These are phyloP conservation scores for Leishmania major DNA, from an alignment of 208 protist genomes.

Conservation along the genomic window DNA sequence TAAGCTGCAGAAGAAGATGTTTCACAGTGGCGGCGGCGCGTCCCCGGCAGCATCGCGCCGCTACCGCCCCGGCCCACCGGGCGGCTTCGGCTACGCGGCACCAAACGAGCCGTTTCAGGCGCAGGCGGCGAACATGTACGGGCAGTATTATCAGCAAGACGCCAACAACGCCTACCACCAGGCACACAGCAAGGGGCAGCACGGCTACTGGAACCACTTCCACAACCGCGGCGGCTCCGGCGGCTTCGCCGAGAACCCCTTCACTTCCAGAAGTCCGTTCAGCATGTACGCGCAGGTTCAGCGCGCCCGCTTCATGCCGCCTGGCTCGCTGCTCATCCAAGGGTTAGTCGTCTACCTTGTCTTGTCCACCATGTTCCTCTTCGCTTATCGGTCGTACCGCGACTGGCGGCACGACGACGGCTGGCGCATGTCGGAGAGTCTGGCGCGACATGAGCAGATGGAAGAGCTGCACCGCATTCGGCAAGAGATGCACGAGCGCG, in stretches of 20 bases:
- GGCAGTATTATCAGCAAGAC: slow-evolving; percentile 46
- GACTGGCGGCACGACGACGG: slow-evolving; percentile 80
- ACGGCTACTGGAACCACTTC: slow-evolving; percentile 60
- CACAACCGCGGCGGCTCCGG: slow-evolving; percentile 14
- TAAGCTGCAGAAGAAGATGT: slow-evolving; percentile 41
- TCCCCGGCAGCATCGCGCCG: slow-evolving; percentile 1
- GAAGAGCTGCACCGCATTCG: slow-evolving; percentile 75
- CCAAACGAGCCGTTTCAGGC: slow-evolving; percentile 20
- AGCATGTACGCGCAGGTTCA: slow-evolving; percentile 44
- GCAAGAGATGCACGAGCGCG: slow-evolving; percentile 70
- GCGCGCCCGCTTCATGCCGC: slow-evolving; percentile 50
- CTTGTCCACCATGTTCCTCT: slow-evolving; percentile 53
- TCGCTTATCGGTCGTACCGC: slow-evolving; percentile 63
- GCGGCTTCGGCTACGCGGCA: slow-evolving; percentile 24
- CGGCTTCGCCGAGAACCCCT: slow-evolving; percentile 61
- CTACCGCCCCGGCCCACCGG: slow-evolving; percentile 20
- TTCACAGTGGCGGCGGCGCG: slow-evolving; percentile 28
- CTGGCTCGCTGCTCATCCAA: slow-evolving; percentile 53
- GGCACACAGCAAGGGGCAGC: slow-evolving; percentile 25
- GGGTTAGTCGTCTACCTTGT: slow-evolving; percentile 75
- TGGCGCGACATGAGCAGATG: slow-evolving; percentile 77
- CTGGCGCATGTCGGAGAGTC: slow-evolving; percentile 77
- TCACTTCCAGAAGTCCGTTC: slow-evolving; percentile 60
- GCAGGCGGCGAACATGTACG: slow-evolving; percentile 20
- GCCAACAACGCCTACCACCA: slow-evolving; percentile 42